Base-by-base conservation (phyloP, 768 basidiomycete species). In the Tephrocybe sp. region DNA sequence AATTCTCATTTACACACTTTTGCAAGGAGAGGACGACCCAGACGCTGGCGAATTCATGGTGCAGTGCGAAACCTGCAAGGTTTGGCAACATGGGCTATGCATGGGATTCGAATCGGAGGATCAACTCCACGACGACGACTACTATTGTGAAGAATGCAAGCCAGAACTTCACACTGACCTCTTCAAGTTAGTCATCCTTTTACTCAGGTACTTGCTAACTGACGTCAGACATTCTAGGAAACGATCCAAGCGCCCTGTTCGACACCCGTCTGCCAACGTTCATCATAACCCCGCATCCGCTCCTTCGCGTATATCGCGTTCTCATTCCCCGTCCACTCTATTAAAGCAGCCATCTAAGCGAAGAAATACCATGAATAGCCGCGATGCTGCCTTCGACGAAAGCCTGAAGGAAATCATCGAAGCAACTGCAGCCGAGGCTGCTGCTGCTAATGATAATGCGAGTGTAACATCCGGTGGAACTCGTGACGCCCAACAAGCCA, bases 21-120 rank as follows among this genome's bases (percentile, higher is more conserved):
- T 54, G 63, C 58, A 65, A 69, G 70, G 69, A 75, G 87, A 88
- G 66, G 84, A 86, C 60, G 86, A 87, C 62, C 80, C 82, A 44
- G 85, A 87, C 64, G 91, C 89, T 44, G 91, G 92, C 40, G 94
- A 92, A 66, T 91, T 96, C 72, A 97, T 98, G 92, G 92, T 98
- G 43, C 89, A 93, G 67, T 99, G 96, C 71, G 96, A 98, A 71
- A 86, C 77, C 36, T 99, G 96, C 75, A 90, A 94, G 62, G 92
- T 91, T 47, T 99, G 96, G 96, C 96, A 99, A 70, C 96, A 99
- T 65, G 94, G 94, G 3, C 77, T 86, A 9, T 99, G 97, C 72
- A 92, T 99, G 84, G 96, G 94, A 34, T 90, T 89, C 66, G 84
- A 89, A 57, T 80, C 82, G 27, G 85, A 88, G 62, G 83, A 83